A percentile compares a stretch with the other conserved stretches of the same genome.
Evolutionary conservation across 2,329 filamentous ascomycete genomes (phyloP).

Genomic region (Xylaria multiplex): DNA sequence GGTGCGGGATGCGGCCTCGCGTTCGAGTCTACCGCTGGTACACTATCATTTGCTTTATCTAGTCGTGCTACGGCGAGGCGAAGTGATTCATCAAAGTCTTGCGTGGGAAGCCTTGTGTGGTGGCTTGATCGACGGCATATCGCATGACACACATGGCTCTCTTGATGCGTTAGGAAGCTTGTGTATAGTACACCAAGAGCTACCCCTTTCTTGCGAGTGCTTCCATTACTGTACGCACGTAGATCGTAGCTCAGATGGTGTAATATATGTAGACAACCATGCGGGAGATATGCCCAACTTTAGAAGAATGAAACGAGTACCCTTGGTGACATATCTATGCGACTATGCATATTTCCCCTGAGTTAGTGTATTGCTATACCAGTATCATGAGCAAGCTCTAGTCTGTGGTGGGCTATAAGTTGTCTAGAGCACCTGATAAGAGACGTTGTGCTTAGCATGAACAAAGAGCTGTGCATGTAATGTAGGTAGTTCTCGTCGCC

Average conservation of each 20-base stretch:
- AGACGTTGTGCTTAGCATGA: background rate
- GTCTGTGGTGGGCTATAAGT: background rate
- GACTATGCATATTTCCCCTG: constrained; percentile 6
- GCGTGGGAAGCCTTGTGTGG: background rate
- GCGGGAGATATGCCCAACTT: background rate
- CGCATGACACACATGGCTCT: background rate
- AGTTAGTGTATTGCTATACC: background rate
- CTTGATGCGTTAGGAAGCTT: background rate
- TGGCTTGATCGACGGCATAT: constrained; percentile 8
- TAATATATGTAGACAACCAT: background rate
- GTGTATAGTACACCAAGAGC: background rate
- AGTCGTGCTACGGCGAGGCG: background rate
- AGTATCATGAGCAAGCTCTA: constrained; percentile 1
- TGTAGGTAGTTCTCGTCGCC: constrained; percentile 20
- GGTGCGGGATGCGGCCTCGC: constrained; percentile 4
- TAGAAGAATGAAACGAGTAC: constrained; percentile 1
- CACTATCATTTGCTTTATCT: background rate
- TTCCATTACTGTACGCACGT: background rate
- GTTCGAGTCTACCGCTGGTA: background rate
- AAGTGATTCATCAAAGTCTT: background rate
- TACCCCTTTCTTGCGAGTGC: background rate
- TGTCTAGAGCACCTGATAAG: background rate
- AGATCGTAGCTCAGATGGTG: background rate
- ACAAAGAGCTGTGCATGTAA: background rate
- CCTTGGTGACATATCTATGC: background rate